Percentiles rank a stretch among this genome's conserved stretches.
These are phyloP conservation scores for Leccinum ambiguum DNA, from an alignment of 1,284 basidiomycete species.

Conservation along the genomic window DNA sequence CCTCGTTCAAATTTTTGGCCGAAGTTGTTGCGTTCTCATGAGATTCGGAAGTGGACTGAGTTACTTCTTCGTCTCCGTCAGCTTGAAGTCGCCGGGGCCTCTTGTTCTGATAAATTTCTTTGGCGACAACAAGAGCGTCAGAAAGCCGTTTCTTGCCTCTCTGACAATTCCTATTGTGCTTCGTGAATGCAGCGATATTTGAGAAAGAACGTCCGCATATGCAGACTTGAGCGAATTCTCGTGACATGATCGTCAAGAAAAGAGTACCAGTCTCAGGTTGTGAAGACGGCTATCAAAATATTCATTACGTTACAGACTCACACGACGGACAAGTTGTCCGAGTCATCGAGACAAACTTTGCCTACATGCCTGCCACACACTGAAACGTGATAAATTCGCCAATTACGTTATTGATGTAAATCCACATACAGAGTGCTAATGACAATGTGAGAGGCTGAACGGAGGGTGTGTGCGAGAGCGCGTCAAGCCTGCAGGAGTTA, in stretches of 20 bases:
- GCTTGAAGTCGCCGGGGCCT: background rate
- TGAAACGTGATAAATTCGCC: background rate
- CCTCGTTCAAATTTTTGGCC: no score
- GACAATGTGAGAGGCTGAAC: no score
- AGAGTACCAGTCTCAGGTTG: no score
- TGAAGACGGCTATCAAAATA: no score
- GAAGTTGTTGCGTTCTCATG: background rate
- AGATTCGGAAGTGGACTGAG: background rate
- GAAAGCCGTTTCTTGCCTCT: background rate
- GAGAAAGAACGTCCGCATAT: background rate
- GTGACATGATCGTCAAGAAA: background rate
- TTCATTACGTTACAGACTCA: no score
- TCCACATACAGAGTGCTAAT: no score
- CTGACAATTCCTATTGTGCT: background rate
- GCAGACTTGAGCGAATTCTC: background rate
- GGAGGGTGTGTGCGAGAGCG: no score
- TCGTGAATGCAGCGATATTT: background rate
- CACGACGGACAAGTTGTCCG: no score
- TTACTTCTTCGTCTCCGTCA: background rate
- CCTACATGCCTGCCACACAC: no score
- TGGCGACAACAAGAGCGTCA: background rate
- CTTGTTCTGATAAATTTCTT: background rate
- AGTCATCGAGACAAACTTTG: no score
- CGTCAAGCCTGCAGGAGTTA: no score
- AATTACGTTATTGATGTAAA: background rate